Percentiles rank a stretch among this genome's conserved stretches.
Evolutionary conservation across 768 basidiomycete genomes (phyloP).

Genomic region (Boletus speciosus): DNA sequence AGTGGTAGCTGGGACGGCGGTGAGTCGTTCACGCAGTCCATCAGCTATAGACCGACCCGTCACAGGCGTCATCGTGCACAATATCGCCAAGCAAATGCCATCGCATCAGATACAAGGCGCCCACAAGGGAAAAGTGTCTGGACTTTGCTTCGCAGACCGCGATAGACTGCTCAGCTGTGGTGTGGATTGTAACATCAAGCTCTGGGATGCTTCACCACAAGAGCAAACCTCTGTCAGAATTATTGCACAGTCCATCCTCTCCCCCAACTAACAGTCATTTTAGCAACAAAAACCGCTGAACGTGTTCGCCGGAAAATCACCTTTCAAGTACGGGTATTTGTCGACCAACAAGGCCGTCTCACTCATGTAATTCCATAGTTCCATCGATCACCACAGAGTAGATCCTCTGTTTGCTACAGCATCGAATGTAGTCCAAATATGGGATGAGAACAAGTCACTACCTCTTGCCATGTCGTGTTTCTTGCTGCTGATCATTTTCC

Average conservation of each 20-base stretch:
- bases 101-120: constrained; percentile 60
- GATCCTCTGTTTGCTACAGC: constrained; percentile 93
- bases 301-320: constrained; percentile 79
- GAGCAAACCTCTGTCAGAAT: constrained; percentile 39
- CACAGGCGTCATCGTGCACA: constrained; percentile 82
- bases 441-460: constrained; percentile 90
- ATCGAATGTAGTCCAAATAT: constrained; percentile 89
- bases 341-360: not conserved
- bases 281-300: constrained; percentile 57
- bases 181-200: constrained; percentile 75
- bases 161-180: constrained; percentile 74
- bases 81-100: constrained; percentile 58
- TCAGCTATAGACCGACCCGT: not conserved
- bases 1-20: constrained; percentile 97
- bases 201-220: constrained; percentile 58
- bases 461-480: not conserved
- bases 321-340: constrained; percentile 71
- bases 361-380: constrained; percentile 42
- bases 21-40: constrained; percentile 36
- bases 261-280: constrained; percentile 5
- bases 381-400: constrained; percentile 89
- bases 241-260: not conserved
- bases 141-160: constrained; percentile 67
- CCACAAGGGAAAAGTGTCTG: constrained; percentile 84
- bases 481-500: constrained; percentile 8